A percentile compares a stretch with the other conserved stretches of the same genome.
Evolutionary conservation across 129 eudicot species (phyloP).

Genomic region (Centrapalus pauciflorus): DNA sequence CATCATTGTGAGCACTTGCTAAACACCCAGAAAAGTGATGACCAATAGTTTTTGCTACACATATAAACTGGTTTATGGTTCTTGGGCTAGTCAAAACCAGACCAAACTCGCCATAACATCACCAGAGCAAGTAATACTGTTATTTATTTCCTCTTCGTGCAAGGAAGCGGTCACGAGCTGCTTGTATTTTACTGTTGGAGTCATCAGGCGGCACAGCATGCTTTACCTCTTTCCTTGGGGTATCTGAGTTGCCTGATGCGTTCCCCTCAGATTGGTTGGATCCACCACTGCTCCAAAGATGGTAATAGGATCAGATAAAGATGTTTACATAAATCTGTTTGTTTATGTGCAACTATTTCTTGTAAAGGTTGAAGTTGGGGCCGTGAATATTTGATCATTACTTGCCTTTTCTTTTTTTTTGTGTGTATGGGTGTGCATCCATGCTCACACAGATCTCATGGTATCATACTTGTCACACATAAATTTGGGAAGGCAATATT

Average conservation of each 20-base stretch:
- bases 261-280: slow-evolving; percentile 29
- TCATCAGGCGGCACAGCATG: slow-evolving; percentile 37
- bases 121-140: background rate
- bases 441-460: too few relatives aligned
- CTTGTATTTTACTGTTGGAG: slow-evolving; percentile 52
- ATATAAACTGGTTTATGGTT: too few relatives aligned
- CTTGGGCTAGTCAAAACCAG: too few relatives aligned
- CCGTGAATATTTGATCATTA: too few relatives aligned
- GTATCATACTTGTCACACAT: too few relatives aligned
- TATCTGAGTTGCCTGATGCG: slow-evolving; percentile 13
- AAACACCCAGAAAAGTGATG: background rate
- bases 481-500: too few relatives aligned
- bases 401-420: too few relatives aligned
- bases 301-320: background rate
- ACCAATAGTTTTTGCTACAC: background rate
- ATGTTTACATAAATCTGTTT: background rate
- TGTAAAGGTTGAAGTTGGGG: too few relatives aligned
- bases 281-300: slow-evolving; percentile 62
- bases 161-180: slow-evolving; percentile 91
- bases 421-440: too few relatives aligned
- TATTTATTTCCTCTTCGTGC: slow-evolving; percentile 62
- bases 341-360: too few relatives aligned
- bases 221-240: slow-evolving; percentile 32
- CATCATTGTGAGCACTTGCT: background rate
- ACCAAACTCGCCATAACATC: background rate